Evolutionary conservation across 1,139 yeast genomes (phyloP).

Genomic region (Geotrichum carabidarum): DNA sequence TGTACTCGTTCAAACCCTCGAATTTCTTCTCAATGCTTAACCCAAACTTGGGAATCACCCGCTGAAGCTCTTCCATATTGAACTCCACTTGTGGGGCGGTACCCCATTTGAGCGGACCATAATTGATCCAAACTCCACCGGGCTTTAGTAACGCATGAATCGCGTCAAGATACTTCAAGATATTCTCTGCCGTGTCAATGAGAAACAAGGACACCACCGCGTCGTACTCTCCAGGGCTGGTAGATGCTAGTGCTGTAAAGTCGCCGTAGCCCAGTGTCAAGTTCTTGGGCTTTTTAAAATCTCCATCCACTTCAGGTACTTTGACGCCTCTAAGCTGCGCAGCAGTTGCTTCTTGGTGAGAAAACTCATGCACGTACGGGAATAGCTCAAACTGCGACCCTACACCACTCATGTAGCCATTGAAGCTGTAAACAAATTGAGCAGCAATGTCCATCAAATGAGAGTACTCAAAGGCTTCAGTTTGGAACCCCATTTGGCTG

Average conservation of each 20-base stretch:
- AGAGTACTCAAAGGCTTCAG: conserved; percentile 68
- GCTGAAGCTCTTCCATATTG: conserved; percentile 56
- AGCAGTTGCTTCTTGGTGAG: conserved; percentile 51
- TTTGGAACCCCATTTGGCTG: conserved; percentile 44
- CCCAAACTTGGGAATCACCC: conserved; percentile 51
- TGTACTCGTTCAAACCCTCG: conserved; percentile 31
- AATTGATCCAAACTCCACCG: conserved; percentile 69
- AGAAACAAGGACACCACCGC: conserved; percentile 65
- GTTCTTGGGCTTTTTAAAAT: conserved; percentile 30
- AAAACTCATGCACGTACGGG: conserved; percentile 68
- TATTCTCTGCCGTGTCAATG: conserved; percentile 81
- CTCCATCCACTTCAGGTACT: conserved; percentile 28
- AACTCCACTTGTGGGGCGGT: conserved; percentile 77
- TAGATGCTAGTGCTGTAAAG: conserved; percentile 43
- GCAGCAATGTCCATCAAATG: conserved; percentile 69
- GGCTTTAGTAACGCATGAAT: conserved; percentile 47
- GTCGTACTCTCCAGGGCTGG: conserved; percentile 25
- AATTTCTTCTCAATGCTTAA: conserved; percentile 53
- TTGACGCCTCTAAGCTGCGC: conserved; percentile 50
- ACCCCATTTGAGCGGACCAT: conserved; percentile 86
- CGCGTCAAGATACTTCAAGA: conserved; percentile 63
- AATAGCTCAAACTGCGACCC: conserved; percentile 33
- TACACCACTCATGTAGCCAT: neutral
- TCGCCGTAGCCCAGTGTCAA: conserved; percentile 56
- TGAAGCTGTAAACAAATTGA: conserved; percentile 44